Evolutionary conservation across 2,329 filamentous ascomycete species (phyloP), one percentile per base, ranked within the genome.

Genomic region (Phaeomoniella chlamydospora): DNA sequence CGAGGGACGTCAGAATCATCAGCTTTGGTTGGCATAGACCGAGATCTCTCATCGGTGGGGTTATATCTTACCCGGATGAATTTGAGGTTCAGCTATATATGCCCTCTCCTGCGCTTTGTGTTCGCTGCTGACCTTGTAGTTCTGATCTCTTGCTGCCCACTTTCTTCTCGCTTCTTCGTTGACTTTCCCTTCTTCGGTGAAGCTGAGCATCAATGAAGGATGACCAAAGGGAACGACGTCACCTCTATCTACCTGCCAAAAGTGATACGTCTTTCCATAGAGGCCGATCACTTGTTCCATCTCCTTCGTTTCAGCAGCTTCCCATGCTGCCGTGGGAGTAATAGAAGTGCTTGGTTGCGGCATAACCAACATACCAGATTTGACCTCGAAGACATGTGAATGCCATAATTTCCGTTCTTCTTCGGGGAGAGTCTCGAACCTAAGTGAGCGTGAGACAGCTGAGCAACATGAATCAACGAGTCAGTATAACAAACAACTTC

Each of bases 261-360:
- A 64, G 53, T 93, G 84, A 54, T 80, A 90, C 1, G 79, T 74
- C 53, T 93, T 93, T 6, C 85, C 85, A 49, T 92, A 92, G 2
- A 90, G 53, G 1, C 70, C 65, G 3, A 84, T 59, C 0, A 90
- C 67, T 39, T 86, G 68, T 42, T 80, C 72, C 82, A 93, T 90
- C 56, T 88, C 84, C 33, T 70, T 68, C 18, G 72, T 82, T 61
- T 93, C 85, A 2, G 82, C 78, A 3, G 66, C 53, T 43, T 90
- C 79, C 84, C 84, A 93, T 0, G 64, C 70, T 0, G 66, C 56
- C 15, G 68, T 63, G 0, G 78, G 75, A 0, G 33, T 55, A 0
- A 56, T 48, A 0, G 46, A 49, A 0, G 58, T 51, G 0, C 19
- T 36, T 4, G 70, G 70, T 40, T 74, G 71, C 0, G 80, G 81